A percentile compares a stretch with the other conserved stretches of the same genome.
These are phyloP conservation scores for Neoarthrinium moseri DNA, from an alignment of 2,329 filamentous ascomycete genomes.

Conservation along the genomic window DNA sequence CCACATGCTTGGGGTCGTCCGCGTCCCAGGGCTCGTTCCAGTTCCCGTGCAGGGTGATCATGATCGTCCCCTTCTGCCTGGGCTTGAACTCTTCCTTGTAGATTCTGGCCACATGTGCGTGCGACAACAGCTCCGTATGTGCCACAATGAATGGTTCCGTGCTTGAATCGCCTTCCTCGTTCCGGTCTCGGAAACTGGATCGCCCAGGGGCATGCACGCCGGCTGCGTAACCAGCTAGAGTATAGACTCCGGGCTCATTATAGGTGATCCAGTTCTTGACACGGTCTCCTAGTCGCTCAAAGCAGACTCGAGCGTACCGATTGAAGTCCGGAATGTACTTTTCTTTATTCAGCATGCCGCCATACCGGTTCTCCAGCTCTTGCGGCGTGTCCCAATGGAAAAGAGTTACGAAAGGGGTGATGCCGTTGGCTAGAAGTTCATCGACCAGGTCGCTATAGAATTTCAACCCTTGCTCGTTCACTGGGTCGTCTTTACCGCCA, in stretches of 20 bases:
- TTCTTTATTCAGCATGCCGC: slow-evolving; percentile 59
- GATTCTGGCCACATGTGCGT: slow-evolving; percentile 34
- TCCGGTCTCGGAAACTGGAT: slow-evolving; percentile 28
- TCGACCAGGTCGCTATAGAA: slow-evolving; percentile 62
- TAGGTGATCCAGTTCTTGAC: slow-evolving; percentile 59
- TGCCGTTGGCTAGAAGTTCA: slow-evolving; percentile 54
- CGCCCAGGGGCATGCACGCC: slow-evolving; percentile 31
- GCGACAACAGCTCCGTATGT: slow-evolving; percentile 37
- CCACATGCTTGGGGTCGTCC: slow-evolving; percentile 30
- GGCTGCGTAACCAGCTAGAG: slow-evolving; percentile 31
- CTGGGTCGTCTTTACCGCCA: slow-evolving; percentile 59
- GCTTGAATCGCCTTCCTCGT: slow-evolving; percentile 28
- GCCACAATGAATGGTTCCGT: slow-evolving; percentile 37
- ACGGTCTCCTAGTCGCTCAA: slow-evolving; percentile 53
- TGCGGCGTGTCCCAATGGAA: slow-evolving; percentile 67
- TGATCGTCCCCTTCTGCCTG: slow-evolving; percentile 33
- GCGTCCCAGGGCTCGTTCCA: slow-evolving; percentile 40
- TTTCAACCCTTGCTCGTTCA: slow-evolving; percentile 59
- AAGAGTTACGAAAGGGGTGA: slow-evolving; percentile 60
- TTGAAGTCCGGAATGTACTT: slow-evolving; percentile 61
- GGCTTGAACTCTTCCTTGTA: slow-evolving; percentile 38
- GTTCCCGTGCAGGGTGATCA: slow-evolving; percentile 40
- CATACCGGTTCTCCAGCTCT: slow-evolving; percentile 57
- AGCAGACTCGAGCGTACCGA: slow-evolving; percentile 57
- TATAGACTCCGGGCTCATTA: slow-evolving; percentile 32